phyloP scores from a whole-genome alignment of 352 stramenopile species.

The Phytophthora megakarya region DNA sequence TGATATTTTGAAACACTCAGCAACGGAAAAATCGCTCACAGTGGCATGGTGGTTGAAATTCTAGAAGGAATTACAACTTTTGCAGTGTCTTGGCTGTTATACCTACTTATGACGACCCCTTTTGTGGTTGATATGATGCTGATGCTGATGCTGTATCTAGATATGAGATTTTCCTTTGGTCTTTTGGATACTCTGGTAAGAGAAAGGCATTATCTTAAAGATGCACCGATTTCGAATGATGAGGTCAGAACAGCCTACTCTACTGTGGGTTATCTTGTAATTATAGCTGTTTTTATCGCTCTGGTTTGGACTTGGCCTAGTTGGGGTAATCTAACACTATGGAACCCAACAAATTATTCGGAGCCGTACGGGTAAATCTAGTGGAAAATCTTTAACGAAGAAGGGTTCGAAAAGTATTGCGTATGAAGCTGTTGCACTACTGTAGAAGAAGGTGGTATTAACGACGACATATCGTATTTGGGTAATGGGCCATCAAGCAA shows the following conservation, averaged over 20 bases:
- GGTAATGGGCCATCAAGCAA: too few species aligned
- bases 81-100: slow-evolving; percentile 19
- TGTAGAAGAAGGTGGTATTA: not conserved
- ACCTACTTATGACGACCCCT: slow-evolving; percentile 18
- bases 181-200: slow-evolving; percentile 17
- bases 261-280: slow-evolving; percentile 7
- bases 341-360: slow-evolving; percentile 7
- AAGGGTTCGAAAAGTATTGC: not conserved
- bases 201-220: slow-evolving; percentile 38
- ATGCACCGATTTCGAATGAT: slow-evolving; percentile 29
- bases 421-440: slow-evolving; percentile 3
- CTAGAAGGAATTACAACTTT: not conserved
- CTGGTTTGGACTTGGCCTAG: not conserved
- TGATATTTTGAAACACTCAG: too few species aligned
- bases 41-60: too few species aligned
- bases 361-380: too few species aligned
- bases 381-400: too few species aligned
- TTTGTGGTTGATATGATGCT: too few species aligned
- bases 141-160: slow-evolving; percentile 36
- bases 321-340: slow-evolving; percentile 6
- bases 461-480: too few species aligned
- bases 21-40: too few species aligned
- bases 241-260: slow-evolving; percentile 34
- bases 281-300: slow-evolving; percentile 11
- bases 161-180: slow-evolving; percentile 45